These are phyloP conservation scores for Leptodermis oblonga DNA, from an alignment of 257 asterid species.

Conservation along the genomic window DNA sequence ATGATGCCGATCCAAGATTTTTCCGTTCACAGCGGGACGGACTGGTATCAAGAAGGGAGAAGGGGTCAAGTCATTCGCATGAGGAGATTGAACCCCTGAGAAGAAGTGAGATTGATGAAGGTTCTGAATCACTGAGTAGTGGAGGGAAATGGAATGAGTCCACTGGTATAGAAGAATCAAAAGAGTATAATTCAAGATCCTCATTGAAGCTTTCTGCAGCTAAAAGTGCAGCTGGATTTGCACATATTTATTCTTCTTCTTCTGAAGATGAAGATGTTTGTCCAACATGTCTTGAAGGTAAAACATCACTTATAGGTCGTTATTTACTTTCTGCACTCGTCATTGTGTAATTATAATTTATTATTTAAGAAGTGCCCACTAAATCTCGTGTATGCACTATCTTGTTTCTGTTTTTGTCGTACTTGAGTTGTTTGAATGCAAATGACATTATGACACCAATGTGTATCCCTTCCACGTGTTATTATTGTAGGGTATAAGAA, in stretches of 20 bases:
- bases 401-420: no score
- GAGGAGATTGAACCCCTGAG: slow-evolving; percentile 81
- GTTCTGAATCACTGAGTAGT: slow-evolving; percentile 41
- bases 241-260: slow-evolving; percentile 64
- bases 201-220: slow-evolving; percentile 44
- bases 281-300: slow-evolving; percentile 98
- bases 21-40: slow-evolving; percentile 67
- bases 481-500: background rate
- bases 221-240: slow-evolving; percentile 46
- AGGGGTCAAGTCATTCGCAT: slow-evolving; percentile 68
- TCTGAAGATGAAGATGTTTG: slow-evolving; percentile 91
- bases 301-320: slow-evolving; percentile 6
- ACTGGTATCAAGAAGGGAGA: slow-evolving; percentile 70
- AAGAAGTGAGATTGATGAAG: slow-evolving; percentile 58
- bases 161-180: slow-evolving; percentile 49
- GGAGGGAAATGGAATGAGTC: slow-evolving; percentile 62
- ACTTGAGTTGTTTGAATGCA: no score
- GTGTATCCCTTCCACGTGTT: background rate
- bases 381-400: background rate
- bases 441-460: background rate
- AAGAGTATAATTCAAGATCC: slow-evolving; percentile 50
- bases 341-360: background rate
- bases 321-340: background rate
- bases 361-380: no score
- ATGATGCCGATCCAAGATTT: slow-evolving; percentile 74